A percentile compares a stretch with the other conserved stretches of the same genome.
phyloP scores from a whole-genome alignment of 352 stramenopile genomes.

The Phytopythium helicoides region DNA sequence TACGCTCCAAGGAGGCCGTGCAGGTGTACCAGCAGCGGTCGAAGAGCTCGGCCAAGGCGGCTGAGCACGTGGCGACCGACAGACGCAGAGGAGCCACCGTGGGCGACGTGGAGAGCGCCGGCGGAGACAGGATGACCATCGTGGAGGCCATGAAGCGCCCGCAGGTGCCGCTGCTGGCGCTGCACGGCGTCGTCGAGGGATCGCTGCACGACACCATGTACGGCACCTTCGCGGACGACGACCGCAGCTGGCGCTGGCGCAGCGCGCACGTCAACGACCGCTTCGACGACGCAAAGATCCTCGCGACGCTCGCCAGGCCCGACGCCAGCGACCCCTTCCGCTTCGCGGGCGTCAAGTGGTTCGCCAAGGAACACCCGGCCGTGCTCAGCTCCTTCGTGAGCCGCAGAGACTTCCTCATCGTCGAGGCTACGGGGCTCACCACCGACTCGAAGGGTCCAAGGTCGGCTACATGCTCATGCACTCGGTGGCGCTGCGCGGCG shows the following conservation, averaged over 20 bases:
- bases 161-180: constrained; percentile 33
- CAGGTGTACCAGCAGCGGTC: constrained; percentile 27
- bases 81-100: not conserved
- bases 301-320: constrained; percentile 33
- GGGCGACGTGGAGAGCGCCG: not conserved
- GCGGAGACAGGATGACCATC: constrained; percentile 5
- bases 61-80: not conserved
- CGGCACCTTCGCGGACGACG: constrained; percentile 36
- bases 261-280: constrained; percentile 49
- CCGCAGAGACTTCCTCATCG: constrained; percentile 48
- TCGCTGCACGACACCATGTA: constrained; percentile 52
- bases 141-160: constrained; percentile 24
- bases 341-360: constrained; percentile 59
- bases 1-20: constrained; percentile 40
- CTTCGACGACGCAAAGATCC: constrained; percentile 40
- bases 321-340: constrained; percentile 32
- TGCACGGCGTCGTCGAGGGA: constrained; percentile 41
- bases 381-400: constrained; percentile 38
- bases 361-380: constrained; percentile 42
- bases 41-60: constrained; percentile 1
- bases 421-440: constrained; percentile 38
- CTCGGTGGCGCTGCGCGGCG: constrained; percentile 33
- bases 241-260: constrained; percentile 40
- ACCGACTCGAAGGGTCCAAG: constrained; percentile 27
- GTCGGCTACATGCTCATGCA: constrained; percentile 55